A percentile compares a stretch with the other conserved stretches of the same genome.
Conservation (phyloP, 1,139 yeast species). For the Scheffersomyces parashehatae region DNA sequence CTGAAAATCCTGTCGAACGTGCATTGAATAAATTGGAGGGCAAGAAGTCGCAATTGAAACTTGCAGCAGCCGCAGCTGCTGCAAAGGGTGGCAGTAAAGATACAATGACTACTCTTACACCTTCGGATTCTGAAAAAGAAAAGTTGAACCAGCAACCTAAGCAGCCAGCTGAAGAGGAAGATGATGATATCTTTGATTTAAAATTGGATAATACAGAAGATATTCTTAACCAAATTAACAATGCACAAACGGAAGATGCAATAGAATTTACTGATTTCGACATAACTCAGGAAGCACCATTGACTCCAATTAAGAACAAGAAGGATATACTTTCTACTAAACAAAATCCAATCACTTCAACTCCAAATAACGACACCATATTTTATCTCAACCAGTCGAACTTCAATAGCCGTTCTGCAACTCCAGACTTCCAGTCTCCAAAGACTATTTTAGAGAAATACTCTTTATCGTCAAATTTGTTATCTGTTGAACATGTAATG, state of each 20-base stretch:
- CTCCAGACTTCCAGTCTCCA: constrained; percentile 28
- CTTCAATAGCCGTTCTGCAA: constrained; percentile 10
- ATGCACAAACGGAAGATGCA: constrained; percentile 43
- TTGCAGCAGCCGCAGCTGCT: neutral
- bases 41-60: constrained; percentile 27
- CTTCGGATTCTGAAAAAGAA: constrained; percentile 1
- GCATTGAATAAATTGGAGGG: constrained; percentile 83
- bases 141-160: neutral
- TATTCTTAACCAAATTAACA: constrained; percentile 41
- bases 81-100: neutral
- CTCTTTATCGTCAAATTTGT: constrained; percentile 27
- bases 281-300: constrained; percentile 28
- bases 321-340: constrained; percentile 2
- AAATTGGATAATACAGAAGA: constrained; percentile 28
- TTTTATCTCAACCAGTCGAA: constrained; percentile 6
- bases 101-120: neutral
- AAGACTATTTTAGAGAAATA: constrained; percentile 39
- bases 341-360: constrained; percentile 13
- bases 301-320: constrained; percentile 22
- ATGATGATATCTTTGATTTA: neutral
- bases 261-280: constrained; percentile 26
- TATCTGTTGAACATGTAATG: constrained; percentile 41
- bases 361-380: constrained; percentile 13
- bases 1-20: constrained; percentile 62
- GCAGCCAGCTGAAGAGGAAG: neutral